Evolutionary conservation across 768 basidiomycete genomes (phyloP), one percentile per base, ranked within the genome.

Genomic region (Pulveroboletus sp.): DNA sequence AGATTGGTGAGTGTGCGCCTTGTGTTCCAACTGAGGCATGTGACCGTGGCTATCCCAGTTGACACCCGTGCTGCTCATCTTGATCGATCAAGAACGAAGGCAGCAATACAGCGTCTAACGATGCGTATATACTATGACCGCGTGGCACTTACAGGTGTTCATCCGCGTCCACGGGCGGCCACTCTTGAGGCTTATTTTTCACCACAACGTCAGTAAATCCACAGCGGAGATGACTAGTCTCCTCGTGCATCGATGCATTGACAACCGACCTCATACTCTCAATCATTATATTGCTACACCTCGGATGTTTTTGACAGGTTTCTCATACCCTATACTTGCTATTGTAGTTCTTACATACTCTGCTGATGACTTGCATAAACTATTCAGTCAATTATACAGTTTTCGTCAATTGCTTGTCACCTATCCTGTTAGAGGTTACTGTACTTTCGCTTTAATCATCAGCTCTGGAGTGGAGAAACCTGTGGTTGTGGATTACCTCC

Each of bases 11-110:
- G 82, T 71, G 18, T 39, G 15, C 18, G 39, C 26, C 39, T 41
- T 15, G 14, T 27, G 5, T 28, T 40, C 17, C 14, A 31, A 56
- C 8, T 33, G 13, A 35, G 13, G 27, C 3, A 14, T 42, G 32
- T 32, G 35, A 44, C 13, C 8, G 13, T 13, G 11, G 21, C 30
- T 33, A 33, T 27, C 38, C 11, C 51, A 88, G 86, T 79, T 40
- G 88, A 90, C 61, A 82, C 81, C 3, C 83, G 86, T 40, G 86
- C 84, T 26, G 80, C 83, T 2, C 80, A 86, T 64, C 73, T 91
- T 31, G 87, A 89, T 54, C 81, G 89, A 41, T 87, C 88, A 3
- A 76, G 84, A 49, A 76, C 81, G 5, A 91, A 90, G 57, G 83
- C 80, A 3, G 76, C 77, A 1, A 65, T 89, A 43, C 84, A 89